A percentile compares a stretch with the other conserved stretches of the same genome.
Conservation (phyloP, 2,329 filamentous ascomycete species). For the Sporothrix pseudoabietina region DNA sequence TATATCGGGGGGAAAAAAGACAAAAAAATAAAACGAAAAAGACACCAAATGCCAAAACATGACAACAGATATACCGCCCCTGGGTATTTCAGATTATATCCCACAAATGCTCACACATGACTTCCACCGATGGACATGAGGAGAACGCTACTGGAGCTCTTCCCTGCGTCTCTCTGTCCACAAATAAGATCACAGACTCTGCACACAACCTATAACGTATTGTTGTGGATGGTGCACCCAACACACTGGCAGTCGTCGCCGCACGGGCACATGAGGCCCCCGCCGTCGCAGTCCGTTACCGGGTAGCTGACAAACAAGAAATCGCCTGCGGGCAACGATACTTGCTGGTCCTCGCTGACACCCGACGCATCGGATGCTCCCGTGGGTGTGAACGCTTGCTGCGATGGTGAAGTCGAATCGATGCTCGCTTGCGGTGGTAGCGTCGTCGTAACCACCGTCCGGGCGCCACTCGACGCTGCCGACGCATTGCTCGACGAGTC, state of each 20-base stretch:
- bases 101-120: background rate
- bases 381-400: slow-evolving; percentile 51
- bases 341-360: slow-evolving; percentile 55
- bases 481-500: slow-evolving; percentile 14
- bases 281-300: slow-evolving; percentile 35
- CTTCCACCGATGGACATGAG: background rate
- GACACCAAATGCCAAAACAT: background rate
- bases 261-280: slow-evolving; percentile 55
- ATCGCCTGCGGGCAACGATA: slow-evolving; percentile 52
- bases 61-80: background rate
- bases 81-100: background rate
- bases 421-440: background rate
- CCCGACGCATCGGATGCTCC: slow-evolving; percentile 45
- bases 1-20: background rate
- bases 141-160: slow-evolving; percentile 18
- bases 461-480: background rate
- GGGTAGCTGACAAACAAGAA: slow-evolving; percentile 58
- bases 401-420: slow-evolving; percentile 37
- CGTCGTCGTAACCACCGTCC: background rate
- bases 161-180: background rate
- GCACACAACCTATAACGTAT: background rate
- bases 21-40: background rate
- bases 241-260: slow-evolving; percentile 68
- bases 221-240: slow-evolving; percentile 68
- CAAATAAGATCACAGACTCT: background rate